These are phyloP conservation scores for Amyloporia xantha DNA, from an alignment of 768 basidiomycete species.

Conservation along the genomic window DNA sequence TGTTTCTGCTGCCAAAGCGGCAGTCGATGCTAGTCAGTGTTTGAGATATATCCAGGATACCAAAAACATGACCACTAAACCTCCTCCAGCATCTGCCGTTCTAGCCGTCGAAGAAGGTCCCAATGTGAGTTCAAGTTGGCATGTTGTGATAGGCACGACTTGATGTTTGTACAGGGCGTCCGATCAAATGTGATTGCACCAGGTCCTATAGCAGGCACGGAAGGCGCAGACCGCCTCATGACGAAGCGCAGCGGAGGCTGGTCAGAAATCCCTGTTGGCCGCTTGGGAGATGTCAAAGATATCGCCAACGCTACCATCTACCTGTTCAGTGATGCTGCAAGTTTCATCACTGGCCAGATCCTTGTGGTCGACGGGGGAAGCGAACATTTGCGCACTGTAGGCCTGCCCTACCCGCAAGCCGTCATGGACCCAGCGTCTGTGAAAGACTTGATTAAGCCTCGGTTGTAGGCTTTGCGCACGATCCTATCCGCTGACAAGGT, in stretches of 20 bases:
- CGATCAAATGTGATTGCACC: conserved; percentile 85
- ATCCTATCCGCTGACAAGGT: too few relatives aligned
- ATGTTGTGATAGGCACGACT: background rate
- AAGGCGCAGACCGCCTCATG: conserved; percentile 58
- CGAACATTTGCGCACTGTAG: conserved; percentile 43
- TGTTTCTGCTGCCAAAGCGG: conserved; percentile 93
- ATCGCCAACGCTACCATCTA: conserved; percentile 69
- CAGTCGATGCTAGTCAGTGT: conserved; percentile 62
- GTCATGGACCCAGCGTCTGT: conserved; percentile 56
- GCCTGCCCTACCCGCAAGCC: conserved; percentile 55
- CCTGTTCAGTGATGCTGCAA: conserved; percentile 75
- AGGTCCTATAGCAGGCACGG: conserved; percentile 76
- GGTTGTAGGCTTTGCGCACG: conserved; percentile 19
- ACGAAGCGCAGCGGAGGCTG: conserved; percentile 12
- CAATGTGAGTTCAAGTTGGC: conserved; percentile 27
- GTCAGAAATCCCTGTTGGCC: conserved; percentile 37
- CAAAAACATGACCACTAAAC: background rate
- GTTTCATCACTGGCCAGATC: conserved; percentile 72
- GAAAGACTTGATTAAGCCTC: conserved; percentile 43
- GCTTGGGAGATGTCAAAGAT: conserved; percentile 53
- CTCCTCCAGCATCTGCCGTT: conserved; percentile 52
- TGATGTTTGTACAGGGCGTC: conserved; percentile 45
- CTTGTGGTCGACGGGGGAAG: conserved; percentile 62
- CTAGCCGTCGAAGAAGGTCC: conserved; percentile 94
- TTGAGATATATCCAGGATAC: background rate